Percentiles rank a stretch among this genome's conserved stretches.
Conservation (phyloP, 2,329 filamentous ascomycete genomes). For the Pyricularia sp. region DNA sequence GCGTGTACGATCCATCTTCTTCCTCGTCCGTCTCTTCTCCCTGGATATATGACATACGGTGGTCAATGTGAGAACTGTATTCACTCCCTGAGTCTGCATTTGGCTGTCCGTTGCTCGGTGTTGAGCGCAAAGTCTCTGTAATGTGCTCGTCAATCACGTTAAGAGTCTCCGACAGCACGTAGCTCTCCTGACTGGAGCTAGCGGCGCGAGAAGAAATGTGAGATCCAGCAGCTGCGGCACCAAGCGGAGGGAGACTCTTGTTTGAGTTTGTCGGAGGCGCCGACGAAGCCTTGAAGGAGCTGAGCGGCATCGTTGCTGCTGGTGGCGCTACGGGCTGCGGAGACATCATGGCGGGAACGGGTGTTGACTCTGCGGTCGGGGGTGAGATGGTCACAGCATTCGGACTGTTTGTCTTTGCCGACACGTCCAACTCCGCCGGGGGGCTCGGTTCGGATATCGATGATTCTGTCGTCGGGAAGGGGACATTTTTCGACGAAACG, state of each 20-base stretch:
- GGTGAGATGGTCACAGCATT: conserved; percentile 14
- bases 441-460: conserved; percentile 12
- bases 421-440: neutral
- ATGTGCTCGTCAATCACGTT: conserved; percentile 97
- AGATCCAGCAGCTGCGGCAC: conserved; percentile 17
- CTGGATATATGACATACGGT: conserved; percentile 79
- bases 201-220: conserved; percentile 17
- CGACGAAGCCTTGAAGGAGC: conserved; percentile 23
- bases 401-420: neutral
- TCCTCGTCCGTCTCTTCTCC: conserved; percentile 94
- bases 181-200: conserved; percentile 42
- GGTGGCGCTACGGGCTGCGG: conserved; percentile 16
- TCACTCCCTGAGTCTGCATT: conserved; percentile 74
- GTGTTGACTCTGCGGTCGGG: conserved; percentile 17
- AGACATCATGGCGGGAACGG: conserved; percentile 6
- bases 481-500: conserved; percentile 2
- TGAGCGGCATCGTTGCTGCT: conserved; percentile 27
- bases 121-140: conserved; percentile 56
- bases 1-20: conserved; percentile 55
- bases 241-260: conserved; percentile 14
- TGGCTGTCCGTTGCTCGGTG: conserved; percentile 37
- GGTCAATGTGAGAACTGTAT: conserved; percentile 67
- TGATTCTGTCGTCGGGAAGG: conserved; percentile 6
- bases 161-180: conserved; percentile 85
- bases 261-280: conserved; percentile 9